Base-by-base conservation (phyloP, 176 grass and related monocot genomes). In the Musa troglodytarum region DNA sequence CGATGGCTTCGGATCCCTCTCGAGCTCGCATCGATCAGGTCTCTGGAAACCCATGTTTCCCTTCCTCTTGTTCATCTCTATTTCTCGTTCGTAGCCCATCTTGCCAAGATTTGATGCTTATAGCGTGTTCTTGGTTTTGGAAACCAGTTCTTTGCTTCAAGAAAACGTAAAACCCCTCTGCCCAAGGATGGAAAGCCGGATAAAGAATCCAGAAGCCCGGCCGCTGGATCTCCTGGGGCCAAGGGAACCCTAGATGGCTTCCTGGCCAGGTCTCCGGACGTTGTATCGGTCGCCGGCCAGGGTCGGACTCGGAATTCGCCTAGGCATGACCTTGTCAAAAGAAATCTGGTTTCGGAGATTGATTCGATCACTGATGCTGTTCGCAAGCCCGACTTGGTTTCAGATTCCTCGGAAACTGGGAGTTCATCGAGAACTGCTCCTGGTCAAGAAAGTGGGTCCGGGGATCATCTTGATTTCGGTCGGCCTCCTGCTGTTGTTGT, bases 21-120 rank as follows among this genome's bases (percentile, higher is more conserved):
- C 83, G 86, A 49, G 78, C 83, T 76, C 87, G 86, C 80, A 85
- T 97, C 58, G 79, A 90, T 79, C 93, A 97, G 93, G 93, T 97
- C 76, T 43, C 12, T 11, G 52, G 55, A 29, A 28, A 65, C 12
- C 75, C 59, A 17, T 52, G 3, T 74, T 77, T 29, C 52, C 58
- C 20, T 66, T 63, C 59, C 23, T 9, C 49, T 55, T 16, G 3
- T 15, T 77, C 23, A 21, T 74, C 63, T 22, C 43, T 11, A 15
- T 64, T 2, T 52, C 13, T 65, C 8, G 59, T n/a, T 54, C 3
- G 10, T 7, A n/a, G 10, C 25, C 1, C 52, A 51, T 68, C 28
- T 14, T 54, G 24, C 64, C 10, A 50, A 52, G 81, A 50, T 51
- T 15, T 75, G 54, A 68, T 80, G 71, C 50, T 63, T 52, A 65